Base-by-base conservation (phyloP, 116 monocot species). In the Trichopus zeylanicus region DNA sequence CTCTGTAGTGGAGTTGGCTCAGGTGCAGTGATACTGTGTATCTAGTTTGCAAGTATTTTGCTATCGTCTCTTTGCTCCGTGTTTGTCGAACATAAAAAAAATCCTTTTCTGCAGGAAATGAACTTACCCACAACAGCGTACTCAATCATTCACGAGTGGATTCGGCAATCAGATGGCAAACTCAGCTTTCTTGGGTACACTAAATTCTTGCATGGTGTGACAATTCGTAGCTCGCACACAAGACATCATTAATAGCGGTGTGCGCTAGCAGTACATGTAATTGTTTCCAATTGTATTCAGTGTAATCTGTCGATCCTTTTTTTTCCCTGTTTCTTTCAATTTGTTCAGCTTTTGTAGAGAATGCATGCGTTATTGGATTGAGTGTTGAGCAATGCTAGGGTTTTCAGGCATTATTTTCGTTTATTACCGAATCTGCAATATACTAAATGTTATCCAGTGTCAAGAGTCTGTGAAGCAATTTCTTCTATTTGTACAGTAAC, bases 171-270 rank as follows among this genome's bases (percentile, higher is more conserved):
- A 2, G 93, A 94, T 67, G 82, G 89, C n/a, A 94, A 82, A 56
- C 77, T 94, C 46, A 86, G 75, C 63, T 86, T 89, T 61, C 55
- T 85, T 51, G 93, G 93, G 22, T 94, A 86, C 63, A 93, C 85
- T 57, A 93, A 93, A 68, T 88, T 88, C 75, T 93, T 93, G 73
- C 93, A 93, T 68, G 93, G 93, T 39, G 78, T 94, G 60, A 83
- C 93, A 2, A 68, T 93, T 59, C 76, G 93, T 1, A 70, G 63
- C 56, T 71, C 73, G n/a, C 75, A 68, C 49, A 72, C 70, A 29
- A 88, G 89, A 75, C 69, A 81, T 33, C 73, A 63, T 13, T 78
- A 65, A 51, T 31, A 29, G 6, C 10, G 9, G 31, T 46, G 27
- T 20, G 27, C 26, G 13, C 47, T 23, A 42, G 32, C 42, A 42